A percentile compares a stretch with the other conserved stretches of the same genome.
Evolutionary conservation across 1,284 basidiomycete species (phyloP).

Genomic region (Leccinum fallax): DNA sequence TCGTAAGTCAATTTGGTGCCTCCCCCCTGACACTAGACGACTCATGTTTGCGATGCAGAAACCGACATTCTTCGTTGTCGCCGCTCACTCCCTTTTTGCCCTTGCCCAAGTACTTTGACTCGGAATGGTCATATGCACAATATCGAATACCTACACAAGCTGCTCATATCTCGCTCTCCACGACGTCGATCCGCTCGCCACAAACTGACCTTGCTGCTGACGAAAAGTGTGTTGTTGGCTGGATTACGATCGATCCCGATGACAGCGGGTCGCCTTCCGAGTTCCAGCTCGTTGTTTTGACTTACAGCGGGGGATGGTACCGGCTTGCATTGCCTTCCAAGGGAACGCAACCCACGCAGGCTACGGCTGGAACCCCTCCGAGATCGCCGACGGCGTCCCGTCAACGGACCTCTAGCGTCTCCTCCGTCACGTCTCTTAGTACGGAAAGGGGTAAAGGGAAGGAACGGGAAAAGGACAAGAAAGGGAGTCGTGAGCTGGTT

Average conservation of each 20-base stretch:
- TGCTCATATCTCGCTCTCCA: constrained; percentile 74
- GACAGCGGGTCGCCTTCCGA: constrained; percentile 43
- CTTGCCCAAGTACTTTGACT: constrained; percentile 91
- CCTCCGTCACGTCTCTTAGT: constrained; percentile 47
- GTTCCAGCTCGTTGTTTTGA: constrained; percentile 82
- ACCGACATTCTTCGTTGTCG: constrained; percentile 80
- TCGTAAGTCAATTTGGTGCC: constrained; percentile 51
- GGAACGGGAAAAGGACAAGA: constrained; percentile 59
- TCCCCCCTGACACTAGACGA: constrained; percentile 1
- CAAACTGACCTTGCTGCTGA: constrained; percentile 72
- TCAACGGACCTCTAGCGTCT: constrained; percentile 53
- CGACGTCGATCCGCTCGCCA: constrained; percentile 56
- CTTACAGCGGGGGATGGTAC: constrained; percentile 93
- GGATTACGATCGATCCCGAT: constrained; percentile 66
- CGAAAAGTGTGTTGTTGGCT: constrained; percentile 83
- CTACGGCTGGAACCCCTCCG: constrained; percentile 44
- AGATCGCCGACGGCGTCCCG: constrained; percentile 41
- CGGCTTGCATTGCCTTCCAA: constrained; percentile 71
- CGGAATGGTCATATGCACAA: constrained; percentile 92
- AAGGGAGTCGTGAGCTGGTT: constrained; percentile 64
- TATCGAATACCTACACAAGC: constrained; percentile 87
- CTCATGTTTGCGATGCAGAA: constrained; percentile 45
- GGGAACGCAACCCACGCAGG: constrained; percentile 25
- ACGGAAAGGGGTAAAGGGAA: constrained; percentile 61
- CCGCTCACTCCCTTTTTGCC: constrained; percentile 76